Percentiles rank a stretch among this genome's conserved stretches.
Evolutionary conservation across 208 protist genomes (phyloP).

Genomic region (Wallacemonas sp.): DNA sequence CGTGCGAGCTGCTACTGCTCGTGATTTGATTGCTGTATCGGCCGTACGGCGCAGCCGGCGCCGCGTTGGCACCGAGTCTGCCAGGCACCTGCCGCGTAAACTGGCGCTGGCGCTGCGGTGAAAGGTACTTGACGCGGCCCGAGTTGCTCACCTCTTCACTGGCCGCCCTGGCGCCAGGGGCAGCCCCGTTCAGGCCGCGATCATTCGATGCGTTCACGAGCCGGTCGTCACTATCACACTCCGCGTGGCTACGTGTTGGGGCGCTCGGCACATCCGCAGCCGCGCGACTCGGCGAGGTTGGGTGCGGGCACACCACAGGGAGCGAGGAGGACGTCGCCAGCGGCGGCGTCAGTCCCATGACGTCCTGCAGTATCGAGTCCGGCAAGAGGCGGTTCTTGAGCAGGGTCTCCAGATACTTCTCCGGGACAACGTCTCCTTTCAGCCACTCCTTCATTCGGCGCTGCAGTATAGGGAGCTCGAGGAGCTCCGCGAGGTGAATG

Average conservation of each 20-base stretch:
- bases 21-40: slow-evolving; percentile 1
- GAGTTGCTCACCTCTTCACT: neutral
- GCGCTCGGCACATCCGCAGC: too few species aligned
- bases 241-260: too few species aligned
- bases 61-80: slow-evolving; percentile 6
- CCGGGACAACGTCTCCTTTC: slow-evolving; percentile 58
- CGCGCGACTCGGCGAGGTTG: neutral
- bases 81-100: slow-evolving; percentile 10
- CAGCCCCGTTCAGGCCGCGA: neutral
- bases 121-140: neutral
- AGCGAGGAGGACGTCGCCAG: neutral
- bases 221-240: too few species aligned
- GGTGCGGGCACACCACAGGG: slow-evolving; percentile 10
- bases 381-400: slow-evolving; percentile 68
- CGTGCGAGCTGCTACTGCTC: slow-evolving; percentile 10
- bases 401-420: slow-evolving; percentile 72
- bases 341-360: neutral
- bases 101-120: neutral
- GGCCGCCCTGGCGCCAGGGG: neutral
- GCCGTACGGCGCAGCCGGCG: neutral
- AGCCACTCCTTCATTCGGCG: slow-evolving; percentile 78
- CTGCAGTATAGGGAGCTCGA: slow-evolving; percentile 76
- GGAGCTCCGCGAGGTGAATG: slow-evolving; percentile 61
- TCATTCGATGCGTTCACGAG: too few species aligned
- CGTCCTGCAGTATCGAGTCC: slow-evolving; percentile 23